Percentiles rank a stretch among this genome's conserved stretches.
Evolutionary conservation across 352 stramenopile genomes (phyloP).

Genomic region (Phytophthora pinifolia): DNA sequence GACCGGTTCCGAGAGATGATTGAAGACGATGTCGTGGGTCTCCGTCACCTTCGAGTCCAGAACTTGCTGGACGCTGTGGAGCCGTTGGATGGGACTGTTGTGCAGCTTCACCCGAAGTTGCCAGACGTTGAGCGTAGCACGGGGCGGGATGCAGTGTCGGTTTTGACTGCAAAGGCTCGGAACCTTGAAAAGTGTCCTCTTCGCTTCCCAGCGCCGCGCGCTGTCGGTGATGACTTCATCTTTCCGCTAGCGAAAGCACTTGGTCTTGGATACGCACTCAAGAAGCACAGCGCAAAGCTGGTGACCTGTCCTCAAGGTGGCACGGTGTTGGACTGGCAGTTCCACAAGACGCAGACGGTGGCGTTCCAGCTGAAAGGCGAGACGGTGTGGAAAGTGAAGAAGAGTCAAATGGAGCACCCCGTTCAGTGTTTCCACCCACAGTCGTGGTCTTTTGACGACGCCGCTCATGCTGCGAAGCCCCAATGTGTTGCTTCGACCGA

Average conservation of each 20-base stretch:
- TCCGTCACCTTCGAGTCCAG: conserved; percentile 29
- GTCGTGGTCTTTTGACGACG: conserved; percentile 14
- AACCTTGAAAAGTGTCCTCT: conserved; percentile 23
- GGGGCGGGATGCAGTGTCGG: conserved; percentile 9
- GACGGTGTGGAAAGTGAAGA: conserved; percentile 29
- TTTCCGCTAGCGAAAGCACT: conserved; percentile 31
- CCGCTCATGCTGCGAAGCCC: conserved; percentile 21
- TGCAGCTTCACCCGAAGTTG: conserved; percentile 11
- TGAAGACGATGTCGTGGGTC: conserved; percentile 21
- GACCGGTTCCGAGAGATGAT: conserved; percentile 39
- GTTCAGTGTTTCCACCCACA: conserved; percentile 27
- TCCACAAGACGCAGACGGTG: conserved; percentile 38
- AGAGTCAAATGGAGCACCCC: conserved; percentile 24
- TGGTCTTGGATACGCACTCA: conserved; percentile 25
- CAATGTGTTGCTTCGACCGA: conserved; percentile 11
- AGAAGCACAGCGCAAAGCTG: conserved; percentile 15
- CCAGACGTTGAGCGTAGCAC: conserved; percentile 7
- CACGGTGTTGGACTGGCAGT: conserved; percentile 41
- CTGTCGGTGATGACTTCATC: conserved; percentile 23
- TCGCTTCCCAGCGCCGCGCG: conserved; percentile 27
- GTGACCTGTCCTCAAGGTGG: conserved; percentile 17
- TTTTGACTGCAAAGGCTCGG: conserved; percentile 18
- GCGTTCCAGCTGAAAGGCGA: conserved; percentile 44
- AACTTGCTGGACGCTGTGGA: conserved; percentile 29
- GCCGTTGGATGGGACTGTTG: conserved; percentile 6